phyloP scores from a whole-genome alignment of 495 filamentous ascomycete species.

The Thozetella sp. region DNA sequence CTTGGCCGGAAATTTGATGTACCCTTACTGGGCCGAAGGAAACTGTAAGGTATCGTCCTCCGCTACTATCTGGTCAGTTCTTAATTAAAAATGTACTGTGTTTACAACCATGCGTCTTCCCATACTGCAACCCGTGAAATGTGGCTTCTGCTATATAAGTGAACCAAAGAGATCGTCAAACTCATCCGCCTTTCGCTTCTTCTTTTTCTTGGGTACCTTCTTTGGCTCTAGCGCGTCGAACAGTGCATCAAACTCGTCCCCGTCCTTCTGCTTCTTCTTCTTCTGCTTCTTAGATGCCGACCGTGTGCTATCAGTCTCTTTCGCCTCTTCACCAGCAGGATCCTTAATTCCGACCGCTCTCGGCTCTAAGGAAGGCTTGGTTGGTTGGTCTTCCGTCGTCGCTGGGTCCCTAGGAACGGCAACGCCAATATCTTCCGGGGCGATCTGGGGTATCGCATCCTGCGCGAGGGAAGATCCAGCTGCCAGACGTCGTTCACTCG shows the following conservation, averaged over 20 bases:
- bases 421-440: slow-evolving; percentile 15
- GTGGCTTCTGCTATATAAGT: slow-evolving; percentile 14
- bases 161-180: slow-evolving; percentile 32
- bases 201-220: slow-evolving; percentile 20
- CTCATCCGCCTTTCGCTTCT: slow-evolving; percentile 27
- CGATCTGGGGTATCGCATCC: background rate
- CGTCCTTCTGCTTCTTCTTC: slow-evolving; percentile 25
- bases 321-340: background rate
- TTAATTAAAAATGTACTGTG: background rate
- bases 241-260: slow-evolving; percentile 37
- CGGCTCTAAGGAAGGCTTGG: slow-evolving; percentile 10
- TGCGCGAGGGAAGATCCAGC: background rate
- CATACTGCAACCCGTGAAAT: too few species aligned
- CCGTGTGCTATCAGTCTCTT: too few species aligned
- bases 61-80: background rate
- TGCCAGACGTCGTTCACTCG: slow-evolving; percentile 2
- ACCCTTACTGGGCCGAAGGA: background rate
- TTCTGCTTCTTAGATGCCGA: slow-evolving; percentile 13
- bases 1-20: slow-evolving; percentile 2
- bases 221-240: slow-evolving; percentile 18
- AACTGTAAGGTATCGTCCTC: background rate
- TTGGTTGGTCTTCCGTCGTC: slow-evolving; percentile 7
- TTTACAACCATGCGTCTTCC: background rate
- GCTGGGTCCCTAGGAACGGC: slow-evolving; percentile 15
- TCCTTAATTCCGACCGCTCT: slow-evolving; percentile 4